Evolutionary conservation across 176 grass and related monocot species (phyloP).

Genomic region (Tuctoria greenei): DNA sequence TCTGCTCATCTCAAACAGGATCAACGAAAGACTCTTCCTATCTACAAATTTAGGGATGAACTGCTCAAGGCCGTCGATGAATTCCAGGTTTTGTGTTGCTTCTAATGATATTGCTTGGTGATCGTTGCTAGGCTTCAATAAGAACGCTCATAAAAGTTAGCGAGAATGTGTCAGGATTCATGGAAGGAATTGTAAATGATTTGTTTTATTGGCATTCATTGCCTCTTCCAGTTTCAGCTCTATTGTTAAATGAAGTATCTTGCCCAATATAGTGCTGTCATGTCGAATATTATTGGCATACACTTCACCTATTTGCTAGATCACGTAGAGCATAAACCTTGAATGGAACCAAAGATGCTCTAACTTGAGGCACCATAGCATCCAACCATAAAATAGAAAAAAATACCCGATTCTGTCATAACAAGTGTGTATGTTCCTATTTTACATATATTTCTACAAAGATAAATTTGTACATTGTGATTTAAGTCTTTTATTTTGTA

Average conservation of each 20-base stretch:
- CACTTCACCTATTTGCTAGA: not conserved
- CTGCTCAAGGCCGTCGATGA: conserved; percentile 73
- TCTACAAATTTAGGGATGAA: conserved; percentile 82
- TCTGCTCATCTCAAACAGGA: conserved; percentile 49
- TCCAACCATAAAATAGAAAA: not conserved
- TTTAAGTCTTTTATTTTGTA: not conserved
- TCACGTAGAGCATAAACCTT: not conserved
- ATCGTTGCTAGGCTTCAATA: not conserved
- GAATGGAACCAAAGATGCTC: not conserved
- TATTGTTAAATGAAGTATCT: not conserved
- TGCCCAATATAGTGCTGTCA: not conserved
- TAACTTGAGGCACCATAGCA: not conserved
- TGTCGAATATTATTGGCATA: not conserved
- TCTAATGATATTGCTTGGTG: conserved; percentile 14
- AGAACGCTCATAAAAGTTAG: not conserved
- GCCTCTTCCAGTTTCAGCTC: not conserved
- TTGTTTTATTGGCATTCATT: not conserved
- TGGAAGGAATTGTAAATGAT: conserved; percentile 5
- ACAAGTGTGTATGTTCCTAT: not conserved
- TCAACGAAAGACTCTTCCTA: conserved; percentile 88
- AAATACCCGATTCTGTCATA: not conserved
- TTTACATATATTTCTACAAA: not conserved
- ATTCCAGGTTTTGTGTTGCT: conserved; percentile 69
- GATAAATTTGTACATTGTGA: not conserved
- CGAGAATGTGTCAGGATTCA: not conserved